These are phyloP conservation scores for Tolypocladium endophyticum DNA, from an alignment of 2,329 filamentous ascomycete species.

Conservation along the genomic window DNA sequence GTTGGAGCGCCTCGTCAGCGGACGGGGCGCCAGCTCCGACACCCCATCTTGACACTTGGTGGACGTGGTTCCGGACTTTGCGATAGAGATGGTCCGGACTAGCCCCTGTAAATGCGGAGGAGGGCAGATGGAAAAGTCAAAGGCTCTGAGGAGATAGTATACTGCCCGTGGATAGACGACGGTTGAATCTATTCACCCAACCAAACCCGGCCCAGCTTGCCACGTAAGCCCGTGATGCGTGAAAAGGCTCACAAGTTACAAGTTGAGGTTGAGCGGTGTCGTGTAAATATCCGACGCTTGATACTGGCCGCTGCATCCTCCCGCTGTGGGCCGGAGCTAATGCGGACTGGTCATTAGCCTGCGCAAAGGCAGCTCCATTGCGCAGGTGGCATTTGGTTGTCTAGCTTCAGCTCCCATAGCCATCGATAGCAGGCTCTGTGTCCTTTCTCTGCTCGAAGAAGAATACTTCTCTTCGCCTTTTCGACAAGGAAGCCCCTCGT, in stretches of 20 bases:
- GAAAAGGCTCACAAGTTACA: neutral
- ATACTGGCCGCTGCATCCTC: neutral
- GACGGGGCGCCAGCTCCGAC: conserved; percentile 14
- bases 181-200: conserved; percentile 35
- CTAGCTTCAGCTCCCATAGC: neutral
- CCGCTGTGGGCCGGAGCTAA: neutral
- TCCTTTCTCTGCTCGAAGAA: neutral
- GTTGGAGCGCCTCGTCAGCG: conserved; percentile 12
- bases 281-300: neutral
- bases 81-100: conserved; percentile 17
- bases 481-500: neutral
- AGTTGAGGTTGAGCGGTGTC: neutral
- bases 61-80: conserved; percentile 19
- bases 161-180: conserved; percentile 31
- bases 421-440: neutral
- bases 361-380: neutral
- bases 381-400: neutral
- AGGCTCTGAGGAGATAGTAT: neutral
- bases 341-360: neutral
- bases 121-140: conserved; percentile 9
- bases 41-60: conserved; percentile 7
- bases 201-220: neutral
- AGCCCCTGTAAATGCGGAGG: conserved; percentile 19
- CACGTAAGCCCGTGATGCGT: neutral
- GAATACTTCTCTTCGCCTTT: neutral